Conservation (phyloP, 306 rosid species). For the Pterocarpus santalinus region DNA sequence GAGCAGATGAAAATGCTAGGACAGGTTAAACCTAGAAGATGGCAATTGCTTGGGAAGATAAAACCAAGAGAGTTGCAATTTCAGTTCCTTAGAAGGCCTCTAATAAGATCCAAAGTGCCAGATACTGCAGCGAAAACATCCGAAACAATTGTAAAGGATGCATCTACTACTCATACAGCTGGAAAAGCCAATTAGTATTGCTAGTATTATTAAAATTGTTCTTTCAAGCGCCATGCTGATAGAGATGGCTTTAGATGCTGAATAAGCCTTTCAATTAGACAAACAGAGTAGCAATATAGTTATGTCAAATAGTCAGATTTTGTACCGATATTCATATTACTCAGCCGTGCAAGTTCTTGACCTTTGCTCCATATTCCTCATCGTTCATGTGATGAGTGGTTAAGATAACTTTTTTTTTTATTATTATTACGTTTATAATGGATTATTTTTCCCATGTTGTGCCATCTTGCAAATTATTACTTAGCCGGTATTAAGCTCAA, state of each 20-base stretch:
- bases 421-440: conserved; percentile 34
- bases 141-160: conserved; percentile 55
- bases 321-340: conserved; percentile 20
- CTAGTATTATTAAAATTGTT: conserved; percentile 36
- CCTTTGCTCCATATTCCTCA: conserved; percentile 36
- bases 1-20: conserved; percentile 94
- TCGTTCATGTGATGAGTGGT: conserved; percentile 26
- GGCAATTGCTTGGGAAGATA: conserved; percentile 73
- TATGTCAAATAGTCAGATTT: conserved; percentile 28
- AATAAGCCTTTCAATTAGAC: conserved; percentile 37
- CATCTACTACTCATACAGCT: conserved; percentile 42
- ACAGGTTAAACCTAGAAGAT: conserved; percentile 71
- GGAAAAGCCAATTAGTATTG: conserved; percentile 36
- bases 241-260: conserved; percentile 29
- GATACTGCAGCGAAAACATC: conserved; percentile 59
- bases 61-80: conserved; percentile 70
- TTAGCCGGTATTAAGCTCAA: neutral
- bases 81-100: conserved; percentile 60
- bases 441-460: neutral
- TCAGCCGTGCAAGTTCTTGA: conserved; percentile 31
- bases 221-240: conserved; percentile 26
- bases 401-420: conserved; percentile 1
- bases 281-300: conserved; percentile 24
- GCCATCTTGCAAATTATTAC: neutral
- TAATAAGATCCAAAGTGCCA: conserved; percentile 51